Conservation (phyloP, 306 rosid genomes). For the Rubus idaeus region DNA sequence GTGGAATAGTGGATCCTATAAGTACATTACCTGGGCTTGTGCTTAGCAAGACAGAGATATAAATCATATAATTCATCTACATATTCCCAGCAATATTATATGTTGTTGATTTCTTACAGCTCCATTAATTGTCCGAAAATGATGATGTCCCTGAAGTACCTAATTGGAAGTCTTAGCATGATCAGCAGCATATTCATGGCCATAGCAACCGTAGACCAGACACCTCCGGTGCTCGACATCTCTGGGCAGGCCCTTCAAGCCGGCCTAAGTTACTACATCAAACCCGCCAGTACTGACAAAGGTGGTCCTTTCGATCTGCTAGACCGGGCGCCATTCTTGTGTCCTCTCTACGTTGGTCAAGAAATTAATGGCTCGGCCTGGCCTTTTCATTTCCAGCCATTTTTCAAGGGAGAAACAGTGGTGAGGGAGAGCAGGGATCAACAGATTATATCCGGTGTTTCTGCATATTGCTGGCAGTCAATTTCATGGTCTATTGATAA, state of each 20-base stretch:
- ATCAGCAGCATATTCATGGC: constrained; percentile 26
- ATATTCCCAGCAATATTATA: too few species aligned
- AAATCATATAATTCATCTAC: not conserved
- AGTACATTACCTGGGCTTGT: not conserved
- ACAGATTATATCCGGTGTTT: constrained; percentile 30
- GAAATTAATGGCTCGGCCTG: constrained; percentile 22
- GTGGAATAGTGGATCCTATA: not conserved
- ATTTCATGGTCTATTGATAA: constrained; percentile 41
- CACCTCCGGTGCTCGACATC: constrained; percentile 40
- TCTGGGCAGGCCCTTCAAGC: constrained; percentile 34
- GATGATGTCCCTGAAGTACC: not conserved
- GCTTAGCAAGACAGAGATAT: not conserved
- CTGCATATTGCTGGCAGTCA: constrained; percentile 26
- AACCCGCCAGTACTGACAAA: constrained; percentile 49
- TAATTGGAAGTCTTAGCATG: not conserved
- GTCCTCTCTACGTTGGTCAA: constrained; percentile 49
- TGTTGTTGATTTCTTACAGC: not conserved
- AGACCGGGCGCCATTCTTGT: constrained; percentile 15
- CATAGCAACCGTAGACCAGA: constrained; percentile 24
- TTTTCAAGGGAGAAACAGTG: constrained; percentile 22
- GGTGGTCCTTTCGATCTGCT: constrained; percentile 51
- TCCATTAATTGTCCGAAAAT: not conserved
- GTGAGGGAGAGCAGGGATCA: constrained; percentile 38
- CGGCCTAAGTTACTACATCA: constrained; percentile 50
- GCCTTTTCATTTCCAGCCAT: constrained; percentile 46